These are phyloP conservation scores for Zizania latifolia DNA, from an alignment of 176 grass and related monocot species.

Conservation along the genomic window DNA sequence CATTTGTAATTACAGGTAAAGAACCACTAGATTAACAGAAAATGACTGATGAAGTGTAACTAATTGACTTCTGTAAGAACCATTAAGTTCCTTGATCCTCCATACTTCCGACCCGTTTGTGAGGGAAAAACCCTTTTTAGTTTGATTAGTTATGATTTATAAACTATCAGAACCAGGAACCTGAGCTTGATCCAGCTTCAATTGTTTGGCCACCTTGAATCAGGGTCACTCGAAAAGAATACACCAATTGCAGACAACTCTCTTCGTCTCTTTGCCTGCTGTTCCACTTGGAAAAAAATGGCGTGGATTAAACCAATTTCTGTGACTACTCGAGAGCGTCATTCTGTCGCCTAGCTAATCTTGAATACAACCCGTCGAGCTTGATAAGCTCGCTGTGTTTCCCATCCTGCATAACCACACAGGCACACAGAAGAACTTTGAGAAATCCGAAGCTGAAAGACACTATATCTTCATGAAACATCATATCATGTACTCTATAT, in stretches of 20 bases:
- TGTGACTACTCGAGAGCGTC: conserved; percentile 48
- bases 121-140: not conserved
- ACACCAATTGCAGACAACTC: not conserved
- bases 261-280: not conserved
- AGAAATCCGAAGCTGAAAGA: too few relatives aligned
- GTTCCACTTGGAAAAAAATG: conserved; percentile 11
- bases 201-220: not conserved
- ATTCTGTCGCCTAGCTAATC: conserved; percentile 69
- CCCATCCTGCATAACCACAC: conserved; percentile 57
- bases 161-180: not conserved
- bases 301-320: conserved; percentile 15
- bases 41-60: not conserved
- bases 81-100: too few relatives aligned
- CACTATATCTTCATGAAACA: too few relatives aligned
- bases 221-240: conserved; percentile 28
- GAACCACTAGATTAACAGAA: too few relatives aligned
- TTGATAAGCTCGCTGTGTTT: conserved; percentile 74
- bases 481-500: not conserved
- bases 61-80: not conserved
- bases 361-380: conserved; percentile 85
- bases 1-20: conserved; percentile 31
- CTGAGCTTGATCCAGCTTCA: not conserved
- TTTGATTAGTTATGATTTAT: conserved; percentile 15
- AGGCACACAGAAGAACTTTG: conserved; percentile 22
- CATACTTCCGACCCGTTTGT: not conserved